phyloP scores from a whole-genome alignment of 164 flowering plant species.

The Vitis rotundifolia region DNA sequence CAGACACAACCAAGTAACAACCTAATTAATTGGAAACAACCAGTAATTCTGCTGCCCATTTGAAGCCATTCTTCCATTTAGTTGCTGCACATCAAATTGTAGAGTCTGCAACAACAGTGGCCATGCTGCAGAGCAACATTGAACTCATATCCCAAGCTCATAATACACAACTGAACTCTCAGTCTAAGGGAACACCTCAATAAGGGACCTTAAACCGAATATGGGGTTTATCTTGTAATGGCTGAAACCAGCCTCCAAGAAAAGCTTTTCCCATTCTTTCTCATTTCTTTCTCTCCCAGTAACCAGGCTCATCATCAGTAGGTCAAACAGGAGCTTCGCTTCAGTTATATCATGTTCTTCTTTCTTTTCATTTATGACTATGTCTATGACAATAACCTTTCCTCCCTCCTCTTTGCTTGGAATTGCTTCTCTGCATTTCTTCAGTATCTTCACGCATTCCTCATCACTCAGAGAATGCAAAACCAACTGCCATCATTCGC shows the following conservation, averaged over 20 bases:
- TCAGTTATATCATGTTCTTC: slow-evolving; percentile 21
- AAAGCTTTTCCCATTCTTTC: slow-evolving; percentile 44
- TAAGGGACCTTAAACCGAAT: slow-evolving; percentile 30
- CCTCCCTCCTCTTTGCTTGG: slow-evolving; percentile 36
- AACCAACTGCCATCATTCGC: slow-evolving; percentile 25
- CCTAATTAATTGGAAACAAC: too few species aligned
- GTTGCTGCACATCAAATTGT: too few species aligned
- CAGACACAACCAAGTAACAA: too few species aligned
- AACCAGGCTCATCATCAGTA: slow-evolving; percentile 29
- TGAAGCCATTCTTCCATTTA: too few species aligned
- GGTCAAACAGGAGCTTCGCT: slow-evolving; percentile 33
- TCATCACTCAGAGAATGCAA: slow-evolving; percentile 43
- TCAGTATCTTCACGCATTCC: slow-evolving; percentile 39
- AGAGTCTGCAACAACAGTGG: too few species aligned
- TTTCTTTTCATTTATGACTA: slow-evolving; percentile 21
- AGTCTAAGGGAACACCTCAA: slow-evolving; percentile 32
- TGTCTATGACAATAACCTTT: slow-evolving; percentile 49
- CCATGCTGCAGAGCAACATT: too few species aligned
- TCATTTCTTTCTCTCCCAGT: slow-evolving; percentile 39
- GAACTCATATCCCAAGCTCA: too few species aligned
- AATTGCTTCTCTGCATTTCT: slow-evolving; percentile 40
- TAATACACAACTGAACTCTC: too few species aligned
- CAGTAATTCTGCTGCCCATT: too few species aligned
- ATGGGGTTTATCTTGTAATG: slow-evolving; percentile 26
- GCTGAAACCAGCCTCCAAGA: slow-evolving; percentile 37